These are phyloP conservation scores for Melaleuca alternifolia DNA, from an alignment of 345 rosid genomes.

Conservation along the genomic window DNA sequence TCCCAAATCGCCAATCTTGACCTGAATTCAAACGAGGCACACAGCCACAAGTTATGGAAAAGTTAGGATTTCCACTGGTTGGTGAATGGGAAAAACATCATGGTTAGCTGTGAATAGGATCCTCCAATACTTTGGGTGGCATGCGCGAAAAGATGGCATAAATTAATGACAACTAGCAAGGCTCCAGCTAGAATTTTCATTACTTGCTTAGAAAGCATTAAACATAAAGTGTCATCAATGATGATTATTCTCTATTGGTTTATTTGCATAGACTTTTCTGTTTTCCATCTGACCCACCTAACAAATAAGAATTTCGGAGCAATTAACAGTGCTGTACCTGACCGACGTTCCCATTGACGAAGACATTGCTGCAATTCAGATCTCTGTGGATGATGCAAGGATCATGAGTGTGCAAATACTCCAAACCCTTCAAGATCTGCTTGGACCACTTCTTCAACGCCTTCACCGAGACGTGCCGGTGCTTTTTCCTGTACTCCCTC, in stretches of 20 bases:
- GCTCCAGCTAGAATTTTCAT: background rate
- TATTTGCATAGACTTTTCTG: background rate
- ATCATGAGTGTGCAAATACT: conserved; percentile 66
- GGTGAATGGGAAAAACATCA: background rate
- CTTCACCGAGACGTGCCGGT: conserved; percentile 63
- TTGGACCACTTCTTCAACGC: conserved; percentile 89
- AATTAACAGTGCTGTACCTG: conserved; percentile 27
- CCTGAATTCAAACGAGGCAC: conserved; percentile 16
- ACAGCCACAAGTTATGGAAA: background rate
- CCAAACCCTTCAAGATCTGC: conserved; percentile 71
- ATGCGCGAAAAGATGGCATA: background rate
- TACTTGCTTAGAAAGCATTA: background rate
- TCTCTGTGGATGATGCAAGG: conserved; percentile 88
- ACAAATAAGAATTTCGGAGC: background rate
- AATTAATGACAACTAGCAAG: background rate
- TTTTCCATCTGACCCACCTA: background rate
- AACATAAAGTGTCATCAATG: background rate
- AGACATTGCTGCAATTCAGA: conserved; percentile 83
- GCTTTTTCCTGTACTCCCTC: conserved; percentile 76
- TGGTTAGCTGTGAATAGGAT: background rate
- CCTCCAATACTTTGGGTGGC: background rate
- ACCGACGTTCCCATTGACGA: conserved; percentile 79
- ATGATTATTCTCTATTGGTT: background rate
- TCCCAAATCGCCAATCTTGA: conserved; percentile 88
- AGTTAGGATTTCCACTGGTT: background rate